Evolutionary conservation across 2,329 filamentous ascomycete genomes (phyloP).

Genomic region (Aspergillus clavatus): DNA sequence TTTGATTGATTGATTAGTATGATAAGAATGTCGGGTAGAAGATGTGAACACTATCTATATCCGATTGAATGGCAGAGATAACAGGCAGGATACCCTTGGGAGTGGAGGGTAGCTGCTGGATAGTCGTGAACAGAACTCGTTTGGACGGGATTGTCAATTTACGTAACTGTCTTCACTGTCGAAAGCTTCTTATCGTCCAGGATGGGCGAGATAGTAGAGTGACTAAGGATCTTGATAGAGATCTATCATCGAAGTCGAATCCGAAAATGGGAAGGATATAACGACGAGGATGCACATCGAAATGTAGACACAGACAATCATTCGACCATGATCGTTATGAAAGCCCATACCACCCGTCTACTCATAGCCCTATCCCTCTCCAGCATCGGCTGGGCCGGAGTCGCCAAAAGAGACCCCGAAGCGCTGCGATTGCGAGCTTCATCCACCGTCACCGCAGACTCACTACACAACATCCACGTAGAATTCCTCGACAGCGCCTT

Average conservation of each 20-base stretch:
- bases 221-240: background rate
- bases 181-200: background rate
- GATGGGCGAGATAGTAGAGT: background rate
- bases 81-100: background rate
- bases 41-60: no score
- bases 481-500: constrained; percentile 37
- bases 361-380: constrained; percentile 3
- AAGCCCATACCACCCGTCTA: background rate
- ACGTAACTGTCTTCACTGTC: background rate
- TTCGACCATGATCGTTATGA: background rate
- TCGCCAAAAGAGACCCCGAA: constrained; percentile 1
- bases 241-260: no score
- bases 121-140: background rate
- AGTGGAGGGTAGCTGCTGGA: background rate
- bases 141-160: background rate
- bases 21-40: no score
- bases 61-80: background rate
- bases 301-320: no score
- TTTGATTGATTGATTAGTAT: no score
- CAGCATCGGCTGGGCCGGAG: background rate
- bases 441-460: constrained; percentile 33
- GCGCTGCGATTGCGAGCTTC: constrained; percentile 28
- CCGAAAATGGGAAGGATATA: no score
- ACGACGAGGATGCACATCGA: no score
- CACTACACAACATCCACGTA: constrained; percentile 49